These are phyloP conservation scores for Lophiotrema nucula DNA, from an alignment of 495 filamentous ascomycete genomes.

Conservation along the genomic window DNA sequence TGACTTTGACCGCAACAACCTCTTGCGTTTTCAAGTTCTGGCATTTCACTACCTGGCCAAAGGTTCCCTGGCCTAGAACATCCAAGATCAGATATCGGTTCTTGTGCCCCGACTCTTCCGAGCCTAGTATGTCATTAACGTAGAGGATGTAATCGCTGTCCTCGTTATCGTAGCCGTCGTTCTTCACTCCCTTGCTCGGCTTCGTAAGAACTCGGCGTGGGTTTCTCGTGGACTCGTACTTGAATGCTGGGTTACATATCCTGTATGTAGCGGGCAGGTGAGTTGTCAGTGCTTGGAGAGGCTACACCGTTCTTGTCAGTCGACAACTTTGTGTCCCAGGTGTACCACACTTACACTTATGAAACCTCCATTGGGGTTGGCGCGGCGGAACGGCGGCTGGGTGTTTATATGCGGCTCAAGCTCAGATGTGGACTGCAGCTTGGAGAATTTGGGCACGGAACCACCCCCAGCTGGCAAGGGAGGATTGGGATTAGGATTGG, in stretches of 20 bases:
- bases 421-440: conserved; percentile 68
- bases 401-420: conserved; percentile 77
- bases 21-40: conserved; percentile 98
- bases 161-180: conserved; percentile 98
- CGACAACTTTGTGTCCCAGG: conserved; percentile 11
- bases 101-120: conserved; percentile 97
- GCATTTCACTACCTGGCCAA: conserved; percentile 99
- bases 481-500: conserved; percentile 45
- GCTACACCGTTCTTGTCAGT: conserved; percentile 51
- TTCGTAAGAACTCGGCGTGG: conserved; percentile 97
- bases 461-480: conserved; percentile 50
- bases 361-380: conserved; percentile 96
- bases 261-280: conserved; percentile 94
- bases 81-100: conserved; percentile 98
- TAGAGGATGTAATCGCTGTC: conserved; percentile 99
- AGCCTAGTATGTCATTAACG: conserved; percentile 97
- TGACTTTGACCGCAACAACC: conserved; percentile 97
- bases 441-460: conserved; percentile 83
- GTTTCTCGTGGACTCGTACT: conserved; percentile 99
- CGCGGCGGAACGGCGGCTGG: conserved; percentile 88
- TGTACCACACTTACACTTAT: conserved; percentile 73
- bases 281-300: conserved; percentile 90
- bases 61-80: conserved; percentile 96
- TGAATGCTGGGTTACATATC: conserved; percentile 97
- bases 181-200: conserved; percentile 97